A percentile compares a stretch with the other conserved stretches of the same genome.
Evolutionary conservation across 257 asterid genomes (phyloP).

Genomic region (Marsdenia floribunda): DNA sequence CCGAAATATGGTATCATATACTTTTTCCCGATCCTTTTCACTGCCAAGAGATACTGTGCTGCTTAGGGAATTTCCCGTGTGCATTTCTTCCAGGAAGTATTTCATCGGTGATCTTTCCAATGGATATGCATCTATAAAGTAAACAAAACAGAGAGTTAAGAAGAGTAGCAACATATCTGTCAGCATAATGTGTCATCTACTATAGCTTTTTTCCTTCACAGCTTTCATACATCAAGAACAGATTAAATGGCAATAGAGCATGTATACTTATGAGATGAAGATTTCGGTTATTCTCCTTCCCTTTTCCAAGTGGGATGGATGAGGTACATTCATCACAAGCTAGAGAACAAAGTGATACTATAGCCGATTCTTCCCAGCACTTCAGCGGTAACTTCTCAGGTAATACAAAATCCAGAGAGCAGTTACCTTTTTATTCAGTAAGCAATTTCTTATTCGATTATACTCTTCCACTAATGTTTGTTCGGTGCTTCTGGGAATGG

Average conservation of each 20-base stretch:
- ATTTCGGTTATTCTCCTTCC: background rate
- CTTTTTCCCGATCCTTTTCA: slow-evolving; percentile 90
- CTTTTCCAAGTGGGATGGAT: background rate
- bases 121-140: slow-evolving; percentile 43
- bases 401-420: background rate
- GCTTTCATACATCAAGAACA: background rate
- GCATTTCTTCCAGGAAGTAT: slow-evolving; percentile 83
- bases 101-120: slow-evolving; percentile 75
- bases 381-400: background rate
- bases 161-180: slow-evolving; percentile 9
- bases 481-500: background rate
- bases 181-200: background rate
- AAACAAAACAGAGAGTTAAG: slow-evolving; percentile 20
- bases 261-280: background rate
- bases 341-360: background rate
- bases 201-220: background rate
- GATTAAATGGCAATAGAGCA: background rate
- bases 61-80: slow-evolving; percentile 82
- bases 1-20: slow-evolving; percentile 90
- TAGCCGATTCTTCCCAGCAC: background rate
- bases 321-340: background rate
- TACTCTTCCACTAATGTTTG: background rate
- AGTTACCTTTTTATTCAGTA: background rate
- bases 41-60: slow-evolving; percentile 73
- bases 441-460: background rate